Base-by-base conservation (phyloP, 2,329 filamentous ascomycete genomes). In the Rutstroemia sydowiana region DNA sequence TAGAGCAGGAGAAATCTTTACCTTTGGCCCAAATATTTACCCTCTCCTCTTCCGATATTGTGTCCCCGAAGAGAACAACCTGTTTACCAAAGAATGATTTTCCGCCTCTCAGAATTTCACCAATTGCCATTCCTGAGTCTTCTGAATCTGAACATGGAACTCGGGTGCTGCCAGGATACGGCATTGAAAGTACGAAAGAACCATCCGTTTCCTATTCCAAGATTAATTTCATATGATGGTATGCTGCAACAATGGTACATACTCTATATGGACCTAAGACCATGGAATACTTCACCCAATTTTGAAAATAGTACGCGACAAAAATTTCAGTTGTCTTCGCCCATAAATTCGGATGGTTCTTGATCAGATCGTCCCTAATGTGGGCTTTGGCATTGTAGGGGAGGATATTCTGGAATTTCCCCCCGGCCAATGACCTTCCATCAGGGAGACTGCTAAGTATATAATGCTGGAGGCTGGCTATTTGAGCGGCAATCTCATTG, bases 291-390 rank as follows among this genome's bases (percentile, higher is more conserved):
- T 45, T 45, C 21, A 44, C 21, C 40, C 21, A 50, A 20, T 45
- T 44, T 28, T 50, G 39, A 26, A 30, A 36, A 23, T 50, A 50
- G 10, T 26, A 50, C n/a, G 40, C 30, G n/a, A 44, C 10, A 36
- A 45, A 37, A 8, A 44, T 16, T 9, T 45, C 30, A 26, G 30
- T 44, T 34, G 40, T 30, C 43, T 50, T 28, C 23, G 42, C 10
- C 46, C 47, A 45, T 14, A 50, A 20, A 11, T 7, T 20, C 20
- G 47, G 30, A 28, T 41, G 20, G 34, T 50, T 44, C 39, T 44
- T 21, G 26, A 26, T 36, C 47, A 50, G 44, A 28, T 37, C 47
- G 28, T 50, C 14, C 34, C 47, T 13, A 5, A 50, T 44, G 16
- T 26, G 16, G 26, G 46, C 31, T 20, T 44, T 37, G 11, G 40